phyloP scores from a whole-genome alignment of 2,329 filamentous ascomycete genomes.

The Pyrenochaeta sp. region DNA sequence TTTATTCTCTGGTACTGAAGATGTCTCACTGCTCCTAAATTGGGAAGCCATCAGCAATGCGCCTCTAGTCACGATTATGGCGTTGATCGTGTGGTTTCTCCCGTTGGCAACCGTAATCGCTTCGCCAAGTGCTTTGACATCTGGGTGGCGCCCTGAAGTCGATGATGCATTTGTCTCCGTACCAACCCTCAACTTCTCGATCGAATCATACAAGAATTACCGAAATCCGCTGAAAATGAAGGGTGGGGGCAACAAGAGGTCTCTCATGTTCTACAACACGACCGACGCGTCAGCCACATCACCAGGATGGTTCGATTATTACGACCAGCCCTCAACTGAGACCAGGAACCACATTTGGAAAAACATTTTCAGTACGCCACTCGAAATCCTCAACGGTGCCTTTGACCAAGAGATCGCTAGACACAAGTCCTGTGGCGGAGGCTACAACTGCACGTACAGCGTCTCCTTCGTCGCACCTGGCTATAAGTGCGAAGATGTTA shows the following conservation, averaged over 20 bases:
- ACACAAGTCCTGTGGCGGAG: constrained; percentile 43
- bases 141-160: constrained; percentile 37
- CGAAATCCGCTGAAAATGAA: constrained; percentile 34
- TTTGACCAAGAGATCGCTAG: constrained; percentile 43
- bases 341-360: constrained; percentile 34
- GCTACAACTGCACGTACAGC: constrained; percentile 44
- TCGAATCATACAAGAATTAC: constrained; percentile 43
- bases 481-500: constrained; percentile 42
- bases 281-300: constrained; percentile 28
- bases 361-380: constrained; percentile 40
- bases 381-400: constrained; percentile 31
- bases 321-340: constrained; percentile 44
- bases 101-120: constrained; percentile 50
- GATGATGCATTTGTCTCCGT: constrained; percentile 22
- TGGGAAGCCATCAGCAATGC: constrained; percentile 42
- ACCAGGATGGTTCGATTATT: constrained; percentile 46
- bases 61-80: constrained; percentile 34
- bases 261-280: constrained; percentile 46
- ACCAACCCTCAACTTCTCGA: constrained; percentile 37
- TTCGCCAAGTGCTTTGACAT: constrained; percentile 45
- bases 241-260: constrained; percentile 32
- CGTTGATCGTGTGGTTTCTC: constrained; percentile 43
- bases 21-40: constrained; percentile 42
- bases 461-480: constrained; percentile 40
- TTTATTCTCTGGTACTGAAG: constrained; percentile 43